Base-by-base conservation (phyloP, 2,329 filamentous ascomycete species). In the Phialophora expanda region DNA sequence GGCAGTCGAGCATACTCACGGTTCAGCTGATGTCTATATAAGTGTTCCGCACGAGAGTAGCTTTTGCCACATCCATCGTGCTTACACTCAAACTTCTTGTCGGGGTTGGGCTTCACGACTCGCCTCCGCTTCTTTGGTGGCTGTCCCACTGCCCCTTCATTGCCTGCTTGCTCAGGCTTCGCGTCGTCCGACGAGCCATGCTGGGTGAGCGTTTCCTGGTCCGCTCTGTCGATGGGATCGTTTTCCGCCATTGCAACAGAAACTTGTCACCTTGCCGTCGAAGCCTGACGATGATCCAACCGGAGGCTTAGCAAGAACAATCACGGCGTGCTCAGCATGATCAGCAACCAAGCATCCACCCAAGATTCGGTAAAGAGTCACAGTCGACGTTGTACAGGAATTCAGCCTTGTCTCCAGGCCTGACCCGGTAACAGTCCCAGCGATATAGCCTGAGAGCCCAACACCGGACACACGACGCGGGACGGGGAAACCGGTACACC, bases 1-100 rank as follows among this genome's bases (percentile, higher is more conserved):
- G 28, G 44, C 8, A 41, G 30, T 22, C 63, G 44, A 55, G 66
- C 64, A 69, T 24, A 34, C 88, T 78, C 83, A 93, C 90, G 95
- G 76, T 99, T 99, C 72, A 98, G 81, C 80, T 98, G 93, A 79
- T 98, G 94, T 54, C 95, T 88, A 80, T 97, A 97, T 81, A 99
- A 83, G 82, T 99, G 95, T 79, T 98, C 95, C 8, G 95, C 94
- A 76, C 95, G 87, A 28, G 94, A 97, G 77, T 99, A 99, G 76
- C 90, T 96, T 83, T 97, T 99, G 48, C 92, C 93, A 74, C 95
- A 99, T 46, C 90, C 92, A 70, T 91, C 89, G 66, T 92, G 87
- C 4, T 90, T 89, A 76, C 95, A 99, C 74, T 91, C 89, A 70
- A 93, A 94, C 74, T 83, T 83, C 70, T 81, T 82, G 66, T 83